A percentile compares a stretch with the other conserved stretches of the same genome.
phyloP scores from a whole-genome alignment of 805 yeast genomes.

The Ogataea neopini region DNA sequence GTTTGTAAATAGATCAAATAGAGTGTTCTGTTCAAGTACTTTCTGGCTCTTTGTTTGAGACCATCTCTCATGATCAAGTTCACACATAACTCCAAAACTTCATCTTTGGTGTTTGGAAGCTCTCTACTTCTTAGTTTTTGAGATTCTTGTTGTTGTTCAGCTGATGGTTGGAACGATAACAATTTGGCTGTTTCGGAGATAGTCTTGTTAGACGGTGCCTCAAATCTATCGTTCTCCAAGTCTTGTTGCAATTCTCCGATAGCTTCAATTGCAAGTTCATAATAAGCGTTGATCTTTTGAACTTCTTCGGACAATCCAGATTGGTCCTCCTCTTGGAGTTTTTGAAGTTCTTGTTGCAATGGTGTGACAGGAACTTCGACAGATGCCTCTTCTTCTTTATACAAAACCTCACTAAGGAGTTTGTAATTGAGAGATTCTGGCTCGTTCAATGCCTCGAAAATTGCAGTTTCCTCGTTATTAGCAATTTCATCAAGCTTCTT shows the following conservation, averaged over 20 bases:
- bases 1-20: conserved; percentile 73
- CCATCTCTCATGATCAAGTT: conserved; percentile 94
- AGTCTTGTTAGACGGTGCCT: conserved; percentile 21
- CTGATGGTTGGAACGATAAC: conserved; percentile 56
- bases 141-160: conserved; percentile 61
- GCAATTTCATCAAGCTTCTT: conserved; percentile 23
- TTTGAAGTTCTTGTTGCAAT: conserved; percentile 11
- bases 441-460: conserved; percentile 25
- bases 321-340: conserved; percentile 27
- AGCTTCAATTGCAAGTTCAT: conserved; percentile 32
- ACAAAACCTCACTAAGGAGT: conserved; percentile 7
- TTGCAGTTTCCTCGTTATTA: conserved; percentile 21
- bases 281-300: conserved; percentile 28
- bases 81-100: conserved; percentile 73
- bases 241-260: conserved; percentile 33
- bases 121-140: conserved; percentile 49
- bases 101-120: conserved; percentile 65
- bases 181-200: conserved; percentile 21
- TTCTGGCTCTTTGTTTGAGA: conserved; percentile 77
- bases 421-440: conserved; percentile 24
- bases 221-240: conserved; percentile 26
- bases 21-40: conserved; percentile 70
- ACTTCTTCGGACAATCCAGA: conserved; percentile 23
- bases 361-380: conserved; percentile 7
- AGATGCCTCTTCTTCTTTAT: background rate